Evolutionary conservation across 257 asterid genomes (phyloP).

Genomic region (Solanum microdontum): DNA sequence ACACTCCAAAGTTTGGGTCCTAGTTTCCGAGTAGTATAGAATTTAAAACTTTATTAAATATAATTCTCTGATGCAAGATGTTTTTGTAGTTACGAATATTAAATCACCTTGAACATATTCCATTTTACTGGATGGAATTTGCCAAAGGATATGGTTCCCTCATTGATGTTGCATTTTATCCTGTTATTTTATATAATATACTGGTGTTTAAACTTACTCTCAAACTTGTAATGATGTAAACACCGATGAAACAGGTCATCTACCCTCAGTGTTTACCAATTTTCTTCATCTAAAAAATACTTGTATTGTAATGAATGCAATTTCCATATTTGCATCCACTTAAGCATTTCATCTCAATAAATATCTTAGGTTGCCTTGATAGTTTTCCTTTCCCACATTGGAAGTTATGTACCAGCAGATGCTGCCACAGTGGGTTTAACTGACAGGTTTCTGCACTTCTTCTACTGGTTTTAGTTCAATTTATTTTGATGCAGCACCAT

Average conservation of each 20-base stretch:
- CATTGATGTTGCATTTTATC: not conserved
- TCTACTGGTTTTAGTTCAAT: slow-evolving; percentile 3
- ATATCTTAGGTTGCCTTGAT: slow-evolving; percentile 80
- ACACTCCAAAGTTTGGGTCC: not conserved
- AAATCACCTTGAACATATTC: not conserved
- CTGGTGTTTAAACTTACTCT: not conserved
- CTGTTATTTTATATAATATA: not conserved
- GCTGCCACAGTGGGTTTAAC: slow-evolving; percentile 94
- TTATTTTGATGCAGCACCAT: not conserved
- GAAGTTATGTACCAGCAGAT: slow-evolving; percentile 98
- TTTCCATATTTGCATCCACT: not conserved
- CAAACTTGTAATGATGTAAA: not conserved
- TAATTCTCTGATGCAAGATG: not conserved
- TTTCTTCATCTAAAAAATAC: not conserved
- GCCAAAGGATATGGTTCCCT: not conserved
- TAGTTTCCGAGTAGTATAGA: not conserved
- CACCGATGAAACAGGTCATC: not conserved
- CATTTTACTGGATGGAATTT: not conserved
- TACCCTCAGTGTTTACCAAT: not conserved
- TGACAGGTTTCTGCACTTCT: slow-evolving; percentile 49
- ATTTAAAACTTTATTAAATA: not conserved
- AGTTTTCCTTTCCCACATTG: slow-evolving; percentile 91
- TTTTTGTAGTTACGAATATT: not conserved
- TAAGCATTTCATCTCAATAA: not conserved
- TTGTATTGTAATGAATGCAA: not conserved